Conservation (phyloP, 352 stramenopile genomes). For the Globisporangium carolinianum region DNA sequence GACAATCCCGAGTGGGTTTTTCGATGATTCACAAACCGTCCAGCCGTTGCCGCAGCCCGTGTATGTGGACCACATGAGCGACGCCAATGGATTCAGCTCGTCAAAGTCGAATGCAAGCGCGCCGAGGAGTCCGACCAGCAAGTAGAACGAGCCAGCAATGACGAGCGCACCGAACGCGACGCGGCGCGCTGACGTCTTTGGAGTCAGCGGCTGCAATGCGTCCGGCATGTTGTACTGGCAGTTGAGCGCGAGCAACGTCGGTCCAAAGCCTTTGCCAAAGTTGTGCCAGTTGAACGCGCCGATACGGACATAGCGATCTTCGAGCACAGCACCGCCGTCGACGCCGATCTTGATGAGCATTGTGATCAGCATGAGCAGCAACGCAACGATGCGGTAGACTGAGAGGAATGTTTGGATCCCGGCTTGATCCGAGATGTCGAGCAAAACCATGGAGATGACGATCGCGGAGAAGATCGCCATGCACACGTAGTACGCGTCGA, state of each 20-base stretch:
- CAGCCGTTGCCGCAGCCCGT: conserved; percentile 78
- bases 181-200: conserved; percentile 51
- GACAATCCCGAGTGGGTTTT: conserved; percentile 42
- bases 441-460: conserved; percentile 75
- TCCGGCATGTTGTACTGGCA: conserved; percentile 88
- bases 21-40: conserved; percentile 29
- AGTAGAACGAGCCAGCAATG: conserved; percentile 63
- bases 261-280: conserved; percentile 78
- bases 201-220: conserved; percentile 68
- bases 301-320: conserved; percentile 33
- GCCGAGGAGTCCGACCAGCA: conserved; percentile 66
- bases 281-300: conserved; percentile 69
- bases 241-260: conserved; percentile 78
- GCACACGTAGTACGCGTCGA: conserved; percentile 68
- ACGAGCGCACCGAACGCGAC: conserved; percentile 61
- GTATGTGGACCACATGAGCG: conserved; percentile 76
- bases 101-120: conserved; percentile 54
- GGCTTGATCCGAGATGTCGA: conserved; percentile 81
- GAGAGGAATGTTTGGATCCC: conserved; percentile 79
- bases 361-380: conserved; percentile 70
- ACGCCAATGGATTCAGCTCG: conserved; percentile 69
- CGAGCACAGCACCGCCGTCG: conserved; percentile 41
- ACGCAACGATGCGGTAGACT: conserved; percentile 70
- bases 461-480: conserved; percentile 74
- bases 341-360: conserved; percentile 65